Evolutionary conservation across 352 stramenopile genomes (phyloP), one percentile per base, ranked within the genome.

Genomic region (Thalassiosira exigua): DNA sequence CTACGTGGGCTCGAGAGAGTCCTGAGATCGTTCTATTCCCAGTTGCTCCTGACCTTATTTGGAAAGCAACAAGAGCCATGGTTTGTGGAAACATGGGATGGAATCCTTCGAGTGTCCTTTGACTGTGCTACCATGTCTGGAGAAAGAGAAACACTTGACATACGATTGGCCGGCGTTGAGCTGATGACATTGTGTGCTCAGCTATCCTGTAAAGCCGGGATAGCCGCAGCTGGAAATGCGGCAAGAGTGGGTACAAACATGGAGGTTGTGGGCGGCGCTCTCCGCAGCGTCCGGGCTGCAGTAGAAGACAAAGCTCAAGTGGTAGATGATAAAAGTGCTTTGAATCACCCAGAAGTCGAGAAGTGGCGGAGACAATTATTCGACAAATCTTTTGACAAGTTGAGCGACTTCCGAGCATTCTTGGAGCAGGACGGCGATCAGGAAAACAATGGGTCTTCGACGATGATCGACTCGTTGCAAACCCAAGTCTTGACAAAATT

Each of bases 1-100:
- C 88, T 99, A 42, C 94, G 95, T 36, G 97, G 96, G 11, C 91
- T 98, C 30, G 96, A 94, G 69, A 93, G 97, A 59, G 94, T 98
- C 0, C 87, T 99, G 14, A 93, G 92, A 29, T 82, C 84, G 24
- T 95, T 94, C 67, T 94, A 90, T 36, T 32, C 59, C 36, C 53
- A 74, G 26, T 75, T 94, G 27, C 74, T 94, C 4, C 33, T 69
- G 56, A 90, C 80, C 27, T 72, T 81, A 21, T 67, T 72, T 3
- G 39, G 58, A 2, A 41, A 12, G 19, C 60, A 33, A n/a, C 33
- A 82, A 22, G 59, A 85, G 27, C 70, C 75, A 32, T 94, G 89
- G 89, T 89, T 94, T 66, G 46, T 90, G 22, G 42, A 84, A 36
- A 79, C 79, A 29, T 94, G 89, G 89, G 85, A 80, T 41, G 69